Percentiles rank a stretch among this genome's conserved stretches.
phyloP scores from a whole-genome alignment of 805 yeast species.

The Yarrowia porcina region DNA sequence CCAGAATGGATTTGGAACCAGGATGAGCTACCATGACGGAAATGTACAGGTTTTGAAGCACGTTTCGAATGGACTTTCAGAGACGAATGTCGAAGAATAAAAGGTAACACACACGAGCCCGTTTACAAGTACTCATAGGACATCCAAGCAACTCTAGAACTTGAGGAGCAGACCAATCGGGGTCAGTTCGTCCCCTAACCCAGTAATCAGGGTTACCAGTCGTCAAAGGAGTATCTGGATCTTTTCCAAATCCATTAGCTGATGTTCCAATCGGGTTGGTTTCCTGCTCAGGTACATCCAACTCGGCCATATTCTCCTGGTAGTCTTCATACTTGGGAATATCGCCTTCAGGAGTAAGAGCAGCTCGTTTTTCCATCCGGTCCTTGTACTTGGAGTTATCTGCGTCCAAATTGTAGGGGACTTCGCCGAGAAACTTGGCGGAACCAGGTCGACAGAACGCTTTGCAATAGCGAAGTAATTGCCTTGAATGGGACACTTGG shows the following conservation, averaged over 20 bases:
- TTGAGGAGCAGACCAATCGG: constrained; percentile 4
- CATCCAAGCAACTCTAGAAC: constrained; percentile 22
- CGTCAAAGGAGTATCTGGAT: constrained; percentile 10
- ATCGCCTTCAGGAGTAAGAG: constrained; percentile 19
- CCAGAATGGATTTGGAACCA: constrained; percentile 54
- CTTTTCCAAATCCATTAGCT: neutral
- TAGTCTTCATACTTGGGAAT: constrained; percentile 16
- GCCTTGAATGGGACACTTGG: constrained; percentile 52
- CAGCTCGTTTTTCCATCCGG: constrained; percentile 13
- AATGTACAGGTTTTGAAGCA: constrained; percentile 62
- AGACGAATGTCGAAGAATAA: constrained; percentile 66
- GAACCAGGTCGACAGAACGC: constrained; percentile 61
- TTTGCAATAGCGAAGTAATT: constrained; percentile 48
- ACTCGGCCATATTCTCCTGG: constrained; percentile 16
- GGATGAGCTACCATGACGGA: constrained; percentile 61
- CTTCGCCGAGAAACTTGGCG: constrained; percentile 25
- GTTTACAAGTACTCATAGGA: constrained; percentile 23
- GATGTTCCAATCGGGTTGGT: neutral
- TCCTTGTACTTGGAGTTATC: neutral
- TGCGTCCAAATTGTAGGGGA: neutral
- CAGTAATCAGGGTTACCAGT: constrained; percentile 24
- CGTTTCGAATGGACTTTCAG: constrained; percentile 59
- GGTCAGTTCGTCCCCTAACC: neutral
- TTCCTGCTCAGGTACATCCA: constrained; percentile 8
- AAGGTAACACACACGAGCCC: constrained; percentile 52